Evolutionary conservation across 176 grass and related monocot genomes (phyloP).

Genomic region (Phyllostachys edulis): DNA sequence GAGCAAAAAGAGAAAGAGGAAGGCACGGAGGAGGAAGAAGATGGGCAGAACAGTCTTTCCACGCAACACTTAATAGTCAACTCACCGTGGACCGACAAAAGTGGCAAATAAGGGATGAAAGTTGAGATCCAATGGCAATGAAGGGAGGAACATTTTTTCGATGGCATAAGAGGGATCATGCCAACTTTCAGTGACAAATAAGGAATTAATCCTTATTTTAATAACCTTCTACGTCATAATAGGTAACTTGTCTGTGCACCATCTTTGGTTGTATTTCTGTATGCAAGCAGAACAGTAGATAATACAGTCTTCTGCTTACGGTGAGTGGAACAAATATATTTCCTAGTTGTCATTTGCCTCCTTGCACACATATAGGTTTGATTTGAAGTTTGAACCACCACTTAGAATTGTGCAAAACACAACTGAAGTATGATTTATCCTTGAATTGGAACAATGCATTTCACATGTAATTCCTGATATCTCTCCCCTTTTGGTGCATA

Average conservation of each 20-base stretch:
- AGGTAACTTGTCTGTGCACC: neutral
- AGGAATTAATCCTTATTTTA: neutral
- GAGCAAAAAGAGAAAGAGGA: too few relatives aligned
- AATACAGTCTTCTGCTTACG: neutral
- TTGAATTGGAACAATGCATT: constrained; percentile 5
- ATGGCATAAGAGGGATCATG: too few relatives aligned
- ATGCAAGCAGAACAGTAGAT: neutral
- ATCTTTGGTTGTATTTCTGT: constrained; percentile 5
- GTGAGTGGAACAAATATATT: neutral
- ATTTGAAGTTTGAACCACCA: neutral
- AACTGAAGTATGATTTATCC: neutral
- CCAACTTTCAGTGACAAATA: too few relatives aligned
- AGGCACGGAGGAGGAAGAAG: too few relatives aligned
- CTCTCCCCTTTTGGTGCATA: neutral
- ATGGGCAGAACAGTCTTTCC: too few relatives aligned
- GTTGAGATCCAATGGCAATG: too few relatives aligned
- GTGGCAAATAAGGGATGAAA: too few relatives aligned
- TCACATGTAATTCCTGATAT: neutral
- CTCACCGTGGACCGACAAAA: too few relatives aligned
- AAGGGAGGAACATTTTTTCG: too few relatives aligned
- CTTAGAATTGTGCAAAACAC: neutral
- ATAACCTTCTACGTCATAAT: neutral
- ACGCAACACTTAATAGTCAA: too few relatives aligned
- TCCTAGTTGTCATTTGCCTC: neutral
- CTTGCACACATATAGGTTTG: neutral